These are phyloP conservation scores for Fusarium agapanthi DNA, from an alignment of 2,329 filamentous ascomycete species.

Conservation along the genomic window DNA sequence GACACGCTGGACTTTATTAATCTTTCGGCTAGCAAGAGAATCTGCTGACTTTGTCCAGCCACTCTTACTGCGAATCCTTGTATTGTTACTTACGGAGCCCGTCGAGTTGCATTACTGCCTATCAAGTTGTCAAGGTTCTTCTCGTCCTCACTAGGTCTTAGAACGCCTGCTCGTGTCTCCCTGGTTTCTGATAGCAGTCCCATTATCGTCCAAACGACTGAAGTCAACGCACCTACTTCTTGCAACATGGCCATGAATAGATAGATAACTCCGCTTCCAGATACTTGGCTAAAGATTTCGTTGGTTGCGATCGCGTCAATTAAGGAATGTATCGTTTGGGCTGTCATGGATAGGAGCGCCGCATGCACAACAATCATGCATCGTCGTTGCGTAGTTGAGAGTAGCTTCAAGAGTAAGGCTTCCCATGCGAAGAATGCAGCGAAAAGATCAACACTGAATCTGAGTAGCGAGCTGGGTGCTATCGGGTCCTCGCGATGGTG, in stretches of 20 bases:
- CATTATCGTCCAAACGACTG: background rate
- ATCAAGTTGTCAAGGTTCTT: background rate
- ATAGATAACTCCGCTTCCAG: background rate
- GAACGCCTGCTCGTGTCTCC: background rate
- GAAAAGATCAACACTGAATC: background rate
- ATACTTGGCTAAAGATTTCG: rapidly evolving
- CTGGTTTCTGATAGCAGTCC: background rate
- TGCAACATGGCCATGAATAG: background rate
- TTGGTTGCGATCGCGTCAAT: background rate
- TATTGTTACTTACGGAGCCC: background rate
- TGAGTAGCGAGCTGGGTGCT: background rate
- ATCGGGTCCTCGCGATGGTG: background rate
- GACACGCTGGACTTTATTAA: no score
- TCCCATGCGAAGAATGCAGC: background rate
- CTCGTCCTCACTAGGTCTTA: background rate
- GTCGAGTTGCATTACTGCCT: background rate
- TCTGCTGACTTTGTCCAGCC: background rate
- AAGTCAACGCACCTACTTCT: background rate
- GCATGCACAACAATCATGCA: no score
- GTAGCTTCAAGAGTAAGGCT: background rate
- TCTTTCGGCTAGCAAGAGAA: background rate
- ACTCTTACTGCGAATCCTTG: background rate
- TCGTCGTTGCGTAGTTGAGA: background rate
- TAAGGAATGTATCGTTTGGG: no score
- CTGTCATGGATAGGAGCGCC: background rate